phyloP scores from a whole-genome alignment of 2,329 filamentous ascomycete genomes.

The Pyrenophora graminea region DNA sequence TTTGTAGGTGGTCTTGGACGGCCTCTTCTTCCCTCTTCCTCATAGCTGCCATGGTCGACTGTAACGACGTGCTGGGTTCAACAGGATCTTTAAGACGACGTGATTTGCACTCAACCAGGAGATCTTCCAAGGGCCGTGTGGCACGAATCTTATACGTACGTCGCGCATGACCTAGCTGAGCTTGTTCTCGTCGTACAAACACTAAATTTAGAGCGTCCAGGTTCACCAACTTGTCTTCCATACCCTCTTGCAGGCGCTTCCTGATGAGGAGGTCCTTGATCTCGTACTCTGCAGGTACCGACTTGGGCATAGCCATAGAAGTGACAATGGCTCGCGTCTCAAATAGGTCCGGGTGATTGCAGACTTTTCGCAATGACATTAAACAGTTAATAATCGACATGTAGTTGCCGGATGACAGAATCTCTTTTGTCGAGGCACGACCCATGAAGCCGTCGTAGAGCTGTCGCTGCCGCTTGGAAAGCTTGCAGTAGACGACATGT shows the following conservation, averaged over 20 bases:
- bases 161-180: conserved; percentile 57
- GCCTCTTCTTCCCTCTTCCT: conserved; percentile 68
- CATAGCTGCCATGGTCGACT: conserved; percentile 71
- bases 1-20: conserved; percentile 74
- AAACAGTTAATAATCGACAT: conserved; percentile 97
- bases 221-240: conserved; percentile 68
- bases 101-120: conserved; percentile 71
- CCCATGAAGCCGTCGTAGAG: conserved; percentile 96
- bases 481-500: conserved; percentile 90
- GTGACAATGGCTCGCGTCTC: conserved; percentile 96
- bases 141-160: conserved; percentile 59
- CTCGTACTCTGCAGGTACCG: conserved; percentile 74
- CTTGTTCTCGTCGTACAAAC: conserved; percentile 68
- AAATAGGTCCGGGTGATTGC: conserved; percentile 97
- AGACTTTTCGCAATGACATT: conserved; percentile 96
- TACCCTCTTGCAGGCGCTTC: conserved; percentile 64
- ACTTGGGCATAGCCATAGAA: conserved; percentile 87
- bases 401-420: conserved; percentile 89
- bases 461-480: conserved; percentile 93
- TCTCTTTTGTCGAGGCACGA: conserved; percentile 84
- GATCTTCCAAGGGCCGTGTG: conserved; percentile 67
- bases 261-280: conserved; percentile 73
- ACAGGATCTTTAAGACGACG: conserved; percentile 55
- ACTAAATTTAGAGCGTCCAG: conserved; percentile 79
- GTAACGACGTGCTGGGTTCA: conserved; percentile 61